Base-by-base conservation (phyloP, 345 rosid genomes). In the Rhodomyrtus tomentosa region DNA sequence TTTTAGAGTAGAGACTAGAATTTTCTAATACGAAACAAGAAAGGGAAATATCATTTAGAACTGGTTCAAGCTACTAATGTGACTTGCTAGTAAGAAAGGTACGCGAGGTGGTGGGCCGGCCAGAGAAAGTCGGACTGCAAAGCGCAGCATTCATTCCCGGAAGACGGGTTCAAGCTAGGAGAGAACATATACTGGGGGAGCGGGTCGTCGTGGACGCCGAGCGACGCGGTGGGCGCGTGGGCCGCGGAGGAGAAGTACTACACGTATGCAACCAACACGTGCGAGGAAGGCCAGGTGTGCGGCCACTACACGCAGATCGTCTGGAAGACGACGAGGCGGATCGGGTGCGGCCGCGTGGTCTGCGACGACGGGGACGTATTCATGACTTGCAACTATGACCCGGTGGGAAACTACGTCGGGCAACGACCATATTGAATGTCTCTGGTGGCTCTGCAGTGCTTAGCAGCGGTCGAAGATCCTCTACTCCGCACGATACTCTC, bases 231-330 rank as follows among this genome's bases (percentile, higher is more conserved):
- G 55, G 48, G 85, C 15, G 89, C 90, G 5, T 95, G 98, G 99
- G 94, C 95, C 0, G 91, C 79, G 25, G 98, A 96, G 88, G 93
- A 94, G 91, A 94, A 91, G 89, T 93, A 90, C 36, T 96, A 96
- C 52, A 58, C 87, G 54, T 96, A 96, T 49, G 85, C 58, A 3
- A 84, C 89, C 18, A 95, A 95, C 87, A 13, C 90, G 24, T 96
- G 99, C 82, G 86, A 84, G 82, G 80, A 32, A 36, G 96, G 97
- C 0, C 88, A 95, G 38, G 87, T 92, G 91, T 96, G 99, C 85
- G 98, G 98, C 20, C 98, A 95, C 85, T 96, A 93, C 88, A 96
- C 99, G 2, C 99, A 96, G 80, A 90, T 95, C 40, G 95, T 95
- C 82, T 96, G 99, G 99, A 92, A 87, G 86, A 87, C 51, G 18